Evolutionary conservation across 2,329 filamentous ascomycete genomes (phyloP), one percentile per base, ranked within the genome.

Genomic region (Alternaria tenuissima): DNA sequence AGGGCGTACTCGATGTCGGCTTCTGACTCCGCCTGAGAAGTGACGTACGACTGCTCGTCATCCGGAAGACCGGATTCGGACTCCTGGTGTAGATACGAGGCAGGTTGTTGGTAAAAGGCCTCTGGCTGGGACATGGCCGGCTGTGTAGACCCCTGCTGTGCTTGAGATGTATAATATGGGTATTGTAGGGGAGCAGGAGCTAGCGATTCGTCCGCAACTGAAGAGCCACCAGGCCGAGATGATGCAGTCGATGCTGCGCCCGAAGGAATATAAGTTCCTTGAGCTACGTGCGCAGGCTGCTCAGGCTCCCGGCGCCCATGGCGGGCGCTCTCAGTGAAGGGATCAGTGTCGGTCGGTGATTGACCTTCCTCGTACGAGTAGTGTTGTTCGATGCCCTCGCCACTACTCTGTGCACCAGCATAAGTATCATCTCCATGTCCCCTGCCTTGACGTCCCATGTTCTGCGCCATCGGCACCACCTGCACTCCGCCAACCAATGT

Each of bases 401-500:
- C 78, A 56, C 69, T 78, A 66, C 71, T 76, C 16, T 71, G 64
- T 7, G 68, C 68, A 30, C 69, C 70, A 49, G 66, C 64, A 61
- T 77, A 76, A 18, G 68, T 55, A 41, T 76, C 73, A n/a, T 77
- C 76, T 16, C 66, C 68, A 12, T 78, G 79, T 12, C 72, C 69
- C 14, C 78, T 76, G 51, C 59, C 68, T 36, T 79, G 72, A 54
- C 81, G 82, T 11, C 80, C 78, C 46, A 89, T 84, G 9, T 89
- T 89, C 67, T 91, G 89, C 46, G 89, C 89, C 92, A 96, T 96
- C 7, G 95, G 95, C 18, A 98, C 92, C 12, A 99, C 95, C 74
- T 97, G 94, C 12, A 98, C 93, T 42, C 94, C 94, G 49, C 94
- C 93, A 8, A 99, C 91, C 49, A 96, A 84, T 1, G 93, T 97